These are phyloP conservation scores for Plasmodium sp. DNA, from an alignment of 169 alveolate species.

Conservation along the genomic window DNA sequence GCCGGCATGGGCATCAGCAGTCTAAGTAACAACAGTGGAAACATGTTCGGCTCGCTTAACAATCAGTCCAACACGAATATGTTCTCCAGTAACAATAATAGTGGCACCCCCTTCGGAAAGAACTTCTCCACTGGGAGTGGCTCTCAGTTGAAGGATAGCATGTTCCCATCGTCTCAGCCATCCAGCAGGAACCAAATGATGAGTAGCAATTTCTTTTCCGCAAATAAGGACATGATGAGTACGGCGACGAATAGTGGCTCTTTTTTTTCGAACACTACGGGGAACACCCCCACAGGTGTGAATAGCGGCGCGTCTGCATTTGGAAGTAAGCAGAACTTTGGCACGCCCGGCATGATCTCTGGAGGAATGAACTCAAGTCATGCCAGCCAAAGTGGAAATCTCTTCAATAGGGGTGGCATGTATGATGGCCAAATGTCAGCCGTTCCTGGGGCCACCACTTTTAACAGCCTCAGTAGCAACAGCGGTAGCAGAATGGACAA, in stretches of 20 bases:
- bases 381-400: background rate
- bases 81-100: constrained; percentile 6
- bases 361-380: background rate
- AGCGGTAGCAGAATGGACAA: background rate
- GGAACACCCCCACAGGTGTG: background rate
- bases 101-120: background rate
- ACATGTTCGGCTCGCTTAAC: background rate
- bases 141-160: background rate
- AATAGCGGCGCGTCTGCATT: background rate
- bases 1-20: background rate
- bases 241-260: background rate
- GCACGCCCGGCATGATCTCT: background rate
- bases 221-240: background rate
- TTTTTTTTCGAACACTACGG: background rate
- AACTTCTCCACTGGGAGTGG: background rate
- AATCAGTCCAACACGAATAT: background rate
- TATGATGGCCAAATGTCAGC: background rate
- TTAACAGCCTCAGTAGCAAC: background rate
- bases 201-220: constrained; percentile 15
- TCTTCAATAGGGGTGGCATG: constrained; percentile 5
- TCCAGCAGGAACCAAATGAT: background rate
- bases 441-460: background rate
- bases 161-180: constrained; percentile 8
- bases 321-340: background rate
- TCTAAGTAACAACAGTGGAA: background rate